phyloP scores from a whole-genome alignment of 148 eudicot species.

The Limonium bicolor region DNA sequence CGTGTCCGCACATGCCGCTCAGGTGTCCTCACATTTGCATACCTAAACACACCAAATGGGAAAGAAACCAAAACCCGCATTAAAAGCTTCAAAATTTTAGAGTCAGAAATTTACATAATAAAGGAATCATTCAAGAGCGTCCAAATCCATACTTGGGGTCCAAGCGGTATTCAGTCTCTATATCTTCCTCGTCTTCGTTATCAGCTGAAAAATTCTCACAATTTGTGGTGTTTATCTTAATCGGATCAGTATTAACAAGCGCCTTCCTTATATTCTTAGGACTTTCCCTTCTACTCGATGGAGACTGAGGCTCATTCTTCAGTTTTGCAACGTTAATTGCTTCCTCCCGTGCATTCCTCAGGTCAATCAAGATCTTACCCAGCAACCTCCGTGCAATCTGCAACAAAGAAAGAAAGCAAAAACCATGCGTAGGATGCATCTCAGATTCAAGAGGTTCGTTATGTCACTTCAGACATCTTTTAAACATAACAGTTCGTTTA shows the following conservation, averaged over 20 bases:
- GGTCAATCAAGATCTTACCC: slow-evolving; percentile 84
- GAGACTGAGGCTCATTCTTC: slow-evolving; percentile 29
- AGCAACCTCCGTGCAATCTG: slow-evolving; percentile 91
- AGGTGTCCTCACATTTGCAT: slow-evolving; percentile 90
- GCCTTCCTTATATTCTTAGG: slow-evolving; percentile 22
- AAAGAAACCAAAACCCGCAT: too few relatives aligned
- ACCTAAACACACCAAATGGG: slow-evolving; percentile 30
- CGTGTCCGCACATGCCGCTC: slow-evolving; percentile 87
- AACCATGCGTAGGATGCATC: background rate
- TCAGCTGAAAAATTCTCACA: slow-evolving; percentile 56
- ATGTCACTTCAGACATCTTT: too few relatives aligned
- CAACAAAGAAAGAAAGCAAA: slow-evolving; percentile 5
- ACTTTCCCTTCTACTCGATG: slow-evolving; percentile 29
- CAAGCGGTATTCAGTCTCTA: slow-evolving; percentile 80
- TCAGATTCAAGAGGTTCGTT: too few relatives aligned
- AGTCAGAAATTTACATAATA: too few relatives aligned
- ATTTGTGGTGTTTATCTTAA: slow-evolving; percentile 33
- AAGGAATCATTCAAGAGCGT: background rate
- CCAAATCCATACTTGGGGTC: slow-evolving; percentile 59
- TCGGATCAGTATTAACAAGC: slow-evolving; percentile 29
- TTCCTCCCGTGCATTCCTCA: slow-evolving; percentile 87
- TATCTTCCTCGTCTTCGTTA: slow-evolving; percentile 81
- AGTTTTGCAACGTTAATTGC: slow-evolving; percentile 69
- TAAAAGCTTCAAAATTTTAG: too few relatives aligned
- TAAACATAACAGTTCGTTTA: background rate